phyloP scores from a whole-genome alignment of 179 eudicot genomes.

The Beta lomatogona region DNA sequence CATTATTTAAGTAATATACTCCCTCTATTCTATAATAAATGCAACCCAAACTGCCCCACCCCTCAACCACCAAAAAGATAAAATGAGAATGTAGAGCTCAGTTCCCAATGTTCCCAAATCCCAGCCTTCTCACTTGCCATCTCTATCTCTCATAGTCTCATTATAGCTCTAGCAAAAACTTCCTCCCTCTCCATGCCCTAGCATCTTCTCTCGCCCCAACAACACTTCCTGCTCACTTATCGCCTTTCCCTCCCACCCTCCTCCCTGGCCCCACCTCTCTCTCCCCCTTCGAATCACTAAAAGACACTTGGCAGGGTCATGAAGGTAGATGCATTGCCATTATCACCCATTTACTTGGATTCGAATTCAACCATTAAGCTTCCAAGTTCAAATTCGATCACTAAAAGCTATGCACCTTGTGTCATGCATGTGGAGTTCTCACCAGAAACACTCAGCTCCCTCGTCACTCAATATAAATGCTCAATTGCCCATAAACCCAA shows the following conservation, averaged over 20 bases:
- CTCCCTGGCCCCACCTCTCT: not conserved
- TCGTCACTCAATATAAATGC: too few relatives aligned
- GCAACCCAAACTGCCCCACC: too few relatives aligned
- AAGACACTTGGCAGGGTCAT: too few relatives aligned
- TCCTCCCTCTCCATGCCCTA: not conserved
- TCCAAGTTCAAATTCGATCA: not conserved
- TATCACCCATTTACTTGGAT: not conserved
- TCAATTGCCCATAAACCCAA: not conserved
- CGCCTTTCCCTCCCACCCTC: not conserved
- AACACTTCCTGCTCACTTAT: not conserved
- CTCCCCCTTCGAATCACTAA: not conserved
- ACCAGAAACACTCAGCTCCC: not conserved
- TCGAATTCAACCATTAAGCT: not conserved
- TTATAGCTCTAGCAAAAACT: too few relatives aligned
- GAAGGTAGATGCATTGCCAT: not conserved
- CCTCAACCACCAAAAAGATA: too few relatives aligned
- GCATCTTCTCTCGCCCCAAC: not conserved
- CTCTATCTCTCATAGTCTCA: not conserved
- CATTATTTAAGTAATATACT: too few relatives aligned
- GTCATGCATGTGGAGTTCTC: not conserved
- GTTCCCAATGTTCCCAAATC: not conserved
- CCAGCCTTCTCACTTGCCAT: not conserved
- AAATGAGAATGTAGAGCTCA: too few relatives aligned
- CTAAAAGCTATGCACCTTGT: not conserved
- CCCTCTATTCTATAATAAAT: too few relatives aligned